Conservation (phyloP, 164 flowering plant species). For the Amborella trichopoda region DNA sequence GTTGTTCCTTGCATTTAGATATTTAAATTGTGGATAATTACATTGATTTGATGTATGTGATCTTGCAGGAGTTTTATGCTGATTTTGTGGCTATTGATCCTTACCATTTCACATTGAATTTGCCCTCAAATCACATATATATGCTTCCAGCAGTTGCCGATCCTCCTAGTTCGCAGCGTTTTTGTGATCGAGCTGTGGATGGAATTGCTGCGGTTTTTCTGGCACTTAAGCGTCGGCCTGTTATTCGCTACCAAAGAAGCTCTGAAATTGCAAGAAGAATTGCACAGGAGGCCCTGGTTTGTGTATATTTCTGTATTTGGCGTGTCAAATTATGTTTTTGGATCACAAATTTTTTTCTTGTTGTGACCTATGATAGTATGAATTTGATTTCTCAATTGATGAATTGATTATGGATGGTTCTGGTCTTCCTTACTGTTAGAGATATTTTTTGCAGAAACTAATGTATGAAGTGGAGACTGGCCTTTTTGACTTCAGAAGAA, state of each 20-base stretch:
- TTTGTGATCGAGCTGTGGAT: constrained; percentile 82
- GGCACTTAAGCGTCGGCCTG: constrained; percentile 80
- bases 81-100: constrained; percentile 88
- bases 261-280: constrained; percentile 90
- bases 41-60: no score
- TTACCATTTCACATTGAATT: constrained; percentile 66
- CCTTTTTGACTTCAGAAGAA: constrained; percentile 89
- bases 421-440: no score
- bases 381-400: no score
- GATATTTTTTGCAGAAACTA: constrained; percentile 52
- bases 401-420: no score
- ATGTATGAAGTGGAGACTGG: constrained; percentile 97
- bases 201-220: constrained; percentile 79
- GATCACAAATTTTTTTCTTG: constrained; percentile 4
- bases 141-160: constrained; percentile 93
- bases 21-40: no score
- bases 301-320: constrained; percentile 13
- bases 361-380: no score
- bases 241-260: constrained; percentile 80
- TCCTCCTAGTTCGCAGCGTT: constrained; percentile 57
- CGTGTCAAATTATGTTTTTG: constrained; percentile 1
- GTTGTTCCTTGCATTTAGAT: no score
- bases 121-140: constrained; percentile 58
- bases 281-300: constrained; percentile 82
- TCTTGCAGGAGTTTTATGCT: constrained; percentile 90